These are phyloP conservation scores for Trametopsis cervina DNA, from an alignment of 768 basidiomycete genomes.

Conservation along the genomic window DNA sequence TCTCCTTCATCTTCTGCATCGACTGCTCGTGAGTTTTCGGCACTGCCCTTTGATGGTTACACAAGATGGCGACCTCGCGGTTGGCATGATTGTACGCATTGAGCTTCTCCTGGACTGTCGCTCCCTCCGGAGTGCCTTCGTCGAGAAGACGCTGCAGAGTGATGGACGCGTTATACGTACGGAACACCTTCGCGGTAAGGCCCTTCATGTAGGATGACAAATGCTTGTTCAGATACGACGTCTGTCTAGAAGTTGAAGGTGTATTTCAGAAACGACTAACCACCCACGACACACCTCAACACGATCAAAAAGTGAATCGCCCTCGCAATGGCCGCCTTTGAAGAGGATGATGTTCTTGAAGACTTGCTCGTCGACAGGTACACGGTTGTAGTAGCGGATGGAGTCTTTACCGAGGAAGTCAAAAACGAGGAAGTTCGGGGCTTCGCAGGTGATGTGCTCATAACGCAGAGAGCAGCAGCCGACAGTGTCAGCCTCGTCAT, in stretches of 20 bases:
- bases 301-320: slow-evolving; percentile 90
- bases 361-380: slow-evolving; percentile 83
- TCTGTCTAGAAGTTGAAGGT: slow-evolving; percentile 41
- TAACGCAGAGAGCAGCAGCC: slow-evolving; percentile 97
- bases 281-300: slow-evolving; percentile 78
- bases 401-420: slow-evolving; percentile 99
- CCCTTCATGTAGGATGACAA: slow-evolving; percentile 93
- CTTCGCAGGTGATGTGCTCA: slow-evolving; percentile 91
- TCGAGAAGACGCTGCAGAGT: slow-evolving; percentile 93
- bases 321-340: slow-evolving; percentile 86
- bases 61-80: slow-evolving; percentile 92
- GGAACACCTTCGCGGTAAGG: slow-evolving; percentile 97
- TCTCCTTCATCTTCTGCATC: slow-evolving; percentile 91
- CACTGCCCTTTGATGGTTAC: slow-evolving; percentile 96
- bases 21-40: slow-evolving; percentile 90
- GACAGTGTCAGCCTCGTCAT: slow-evolving; percentile 98
- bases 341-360: slow-evolving; percentile 98
- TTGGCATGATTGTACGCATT: slow-evolving; percentile 98
- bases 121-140: slow-evolving; percentile 57
- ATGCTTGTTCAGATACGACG: slow-evolving; percentile 84
- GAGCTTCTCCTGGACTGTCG: slow-evolving; percentile 89
- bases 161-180: slow-evolving; percentile 98
- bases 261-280: no score
- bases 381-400: slow-evolving; percentile 92
- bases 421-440: slow-evolving; percentile 83